phyloP scores from a whole-genome alignment of 495 filamentous ascomycete genomes.

The Aspergillus nidulans region DNA sequence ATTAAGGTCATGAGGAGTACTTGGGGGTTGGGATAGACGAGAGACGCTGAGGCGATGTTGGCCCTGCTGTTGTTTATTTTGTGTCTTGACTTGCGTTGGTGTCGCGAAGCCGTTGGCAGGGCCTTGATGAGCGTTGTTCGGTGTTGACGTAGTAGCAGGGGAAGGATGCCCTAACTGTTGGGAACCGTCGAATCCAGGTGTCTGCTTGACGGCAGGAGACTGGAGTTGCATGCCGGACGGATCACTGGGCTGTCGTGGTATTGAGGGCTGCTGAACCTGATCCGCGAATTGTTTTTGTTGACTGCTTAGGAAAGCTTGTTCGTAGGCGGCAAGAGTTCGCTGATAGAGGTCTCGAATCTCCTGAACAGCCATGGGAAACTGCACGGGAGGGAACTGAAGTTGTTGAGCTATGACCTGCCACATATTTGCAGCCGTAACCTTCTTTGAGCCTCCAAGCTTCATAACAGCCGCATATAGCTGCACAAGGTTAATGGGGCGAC shows the following conservation, averaged over 20 bases:
- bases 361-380: constrained; percentile 58
- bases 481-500: constrained; percentile 64
- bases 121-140: constrained; percentile 30
- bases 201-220: constrained; percentile 33
- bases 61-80: constrained; percentile 34
- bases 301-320: constrained; percentile 63
- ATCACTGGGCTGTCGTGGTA: constrained; percentile 36
- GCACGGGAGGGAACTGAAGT: constrained; percentile 61
- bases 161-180: constrained; percentile 36
- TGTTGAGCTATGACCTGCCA: constrained; percentile 69
- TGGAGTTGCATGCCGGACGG: constrained; percentile 37
- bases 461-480: constrained; percentile 72
- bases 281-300: constrained; percentile 51
- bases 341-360: constrained; percentile 72
- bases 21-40: constrained; percentile 35
- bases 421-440: constrained; percentile 57
- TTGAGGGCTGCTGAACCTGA: constrained; percentile 49
- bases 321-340: constrained; percentile 66
- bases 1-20: constrained; percentile 28
- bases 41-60: constrained; percentile 35
- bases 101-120: constrained; percentile 43
- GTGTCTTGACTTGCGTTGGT: constrained; percentile 34
- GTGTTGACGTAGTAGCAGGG: constrained; percentile 28
- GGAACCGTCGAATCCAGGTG: constrained; percentile 29
- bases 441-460: constrained; percentile 74